Percentiles rank a stretch among this genome's conserved stretches.
phyloP scores from a whole-genome alignment of 345 rosid genomes.

The Melaleuca alternifolia region DNA sequence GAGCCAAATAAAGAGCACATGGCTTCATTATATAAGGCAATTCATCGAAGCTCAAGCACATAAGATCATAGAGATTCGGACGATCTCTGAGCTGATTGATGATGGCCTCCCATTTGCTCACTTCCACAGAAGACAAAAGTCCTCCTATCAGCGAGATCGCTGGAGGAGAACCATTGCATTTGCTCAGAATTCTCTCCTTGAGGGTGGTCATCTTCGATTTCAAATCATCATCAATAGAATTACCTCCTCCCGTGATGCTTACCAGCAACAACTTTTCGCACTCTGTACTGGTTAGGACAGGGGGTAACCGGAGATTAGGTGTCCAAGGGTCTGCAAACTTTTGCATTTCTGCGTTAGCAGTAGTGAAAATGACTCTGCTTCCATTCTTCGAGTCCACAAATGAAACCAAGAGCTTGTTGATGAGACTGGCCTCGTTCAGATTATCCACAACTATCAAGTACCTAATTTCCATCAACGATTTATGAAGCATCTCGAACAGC shows the following conservation, averaged over 20 bases:
- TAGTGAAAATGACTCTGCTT: neutral
- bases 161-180: neutral
- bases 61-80: neutral
- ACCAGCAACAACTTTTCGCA: neutral
- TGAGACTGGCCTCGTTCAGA: neutral
- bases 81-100: neutral
- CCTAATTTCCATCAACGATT: neutral
- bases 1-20: conserved; percentile 16
- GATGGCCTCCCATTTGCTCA: neutral
- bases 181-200: neutral
- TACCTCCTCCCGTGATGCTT: neutral
- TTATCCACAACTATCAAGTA: conserved; percentile 1
- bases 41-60: neutral
- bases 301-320: neutral
- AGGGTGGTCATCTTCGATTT: neutral
- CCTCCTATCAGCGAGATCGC: neutral
- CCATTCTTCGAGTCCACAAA: neutral
- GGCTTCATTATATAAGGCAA: neutral
- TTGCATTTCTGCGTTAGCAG: neutral
- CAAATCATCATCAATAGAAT: neutral
- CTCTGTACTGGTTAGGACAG: neutral
- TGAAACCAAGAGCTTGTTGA: neutral
- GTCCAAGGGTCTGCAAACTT: neutral
- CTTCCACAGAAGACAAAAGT: neutral
- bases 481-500: neutral